Evolutionary conservation across 2,329 filamentous ascomycete genomes (phyloP).

Genomic region (Aspergillus fischeri): DNA sequence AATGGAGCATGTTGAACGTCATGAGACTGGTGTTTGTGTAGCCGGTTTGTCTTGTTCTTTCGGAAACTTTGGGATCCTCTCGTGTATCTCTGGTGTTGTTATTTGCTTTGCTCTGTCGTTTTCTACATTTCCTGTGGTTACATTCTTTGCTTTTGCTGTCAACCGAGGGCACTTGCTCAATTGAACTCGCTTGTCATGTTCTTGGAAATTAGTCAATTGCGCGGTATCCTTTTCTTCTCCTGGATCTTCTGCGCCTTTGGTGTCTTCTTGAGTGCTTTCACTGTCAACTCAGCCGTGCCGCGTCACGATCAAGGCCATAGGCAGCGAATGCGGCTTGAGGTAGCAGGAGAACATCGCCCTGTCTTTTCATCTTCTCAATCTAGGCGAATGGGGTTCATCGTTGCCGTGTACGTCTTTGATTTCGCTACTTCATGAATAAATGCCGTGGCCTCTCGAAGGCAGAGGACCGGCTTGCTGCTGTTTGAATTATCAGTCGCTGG

Average conservation of each 20-base stretch:
- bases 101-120: constrained; percentile 16
- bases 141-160: constrained; percentile 18
- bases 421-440: neutral
- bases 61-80: constrained; percentile 37
- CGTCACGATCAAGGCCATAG: constrained; percentile 13
- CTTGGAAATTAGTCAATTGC: constrained; percentile 27
- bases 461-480: neutral
- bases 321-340: neutral
- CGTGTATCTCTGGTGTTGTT: constrained; percentile 26
- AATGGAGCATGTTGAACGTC: constrained; percentile 34
- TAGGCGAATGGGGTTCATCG: constrained; percentile 23
- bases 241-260: constrained; percentile 19
- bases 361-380: neutral
- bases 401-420: constrained; percentile 23
- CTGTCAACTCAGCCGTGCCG: constrained; percentile 18
- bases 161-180: constrained; percentile 15
- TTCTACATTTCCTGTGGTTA: constrained; percentile 23
- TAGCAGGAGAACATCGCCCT: constrained; percentile 10
- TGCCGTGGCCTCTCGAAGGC: neutral
- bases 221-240: constrained; percentile 13
- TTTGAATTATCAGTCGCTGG: neutral
- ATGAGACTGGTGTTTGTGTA: constrained; percentile 37
- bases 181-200: constrained; percentile 19
- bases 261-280: constrained; percentile 9
- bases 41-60: constrained; percentile 34